Conservation (phyloP, 2,329 filamentous ascomycete species). For the Chalara sp. region DNA sequence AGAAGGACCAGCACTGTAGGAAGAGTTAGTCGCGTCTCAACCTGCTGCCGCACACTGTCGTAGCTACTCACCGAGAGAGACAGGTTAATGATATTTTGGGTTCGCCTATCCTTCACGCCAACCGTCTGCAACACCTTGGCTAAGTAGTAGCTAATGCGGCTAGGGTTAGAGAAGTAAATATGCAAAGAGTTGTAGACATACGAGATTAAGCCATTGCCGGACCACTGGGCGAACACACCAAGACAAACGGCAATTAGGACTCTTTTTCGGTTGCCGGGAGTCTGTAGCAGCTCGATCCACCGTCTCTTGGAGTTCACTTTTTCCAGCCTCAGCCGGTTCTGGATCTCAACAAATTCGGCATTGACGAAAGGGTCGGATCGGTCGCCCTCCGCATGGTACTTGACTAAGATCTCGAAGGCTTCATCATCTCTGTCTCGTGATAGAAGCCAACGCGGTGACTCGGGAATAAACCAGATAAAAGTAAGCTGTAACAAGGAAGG, state of each 20-base stretch:
- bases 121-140: too few relatives aligned
- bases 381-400: slow-evolving; percentile 48
- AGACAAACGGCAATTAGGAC: slow-evolving; percentile 6
- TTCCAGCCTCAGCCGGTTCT: slow-evolving; percentile 4
- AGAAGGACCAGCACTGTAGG: too few relatives aligned
- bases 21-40: too few relatives aligned
- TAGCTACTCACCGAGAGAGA: too few relatives aligned
- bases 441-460: slow-evolving; percentile 54
- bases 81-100: too few relatives aligned
- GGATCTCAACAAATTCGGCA: slow-evolving; percentile 28
- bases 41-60: too few relatives aligned
- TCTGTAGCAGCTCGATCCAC: slow-evolving; percentile 51
- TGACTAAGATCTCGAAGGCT: slow-evolving; percentile 42
- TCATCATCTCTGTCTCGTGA: slow-evolving; percentile 44
- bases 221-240: neutral
- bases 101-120: too few relatives aligned
- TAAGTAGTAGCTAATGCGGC: too few relatives aligned
- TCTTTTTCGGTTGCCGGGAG: slow-evolving; percentile 6
- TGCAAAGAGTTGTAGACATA: too few relatives aligned
- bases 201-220: slow-evolving; percentile 17
- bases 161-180: too few relatives aligned
- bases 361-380: slow-evolving; percentile 38
- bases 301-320: slow-evolving; percentile 32
- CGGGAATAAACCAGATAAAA: slow-evolving; percentile 37
- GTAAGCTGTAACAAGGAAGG: slow-evolving; percentile 3